Conservation (phyloP, 163 green algal genomes). For the Coccomyxa subellipsoidea region DNA sequence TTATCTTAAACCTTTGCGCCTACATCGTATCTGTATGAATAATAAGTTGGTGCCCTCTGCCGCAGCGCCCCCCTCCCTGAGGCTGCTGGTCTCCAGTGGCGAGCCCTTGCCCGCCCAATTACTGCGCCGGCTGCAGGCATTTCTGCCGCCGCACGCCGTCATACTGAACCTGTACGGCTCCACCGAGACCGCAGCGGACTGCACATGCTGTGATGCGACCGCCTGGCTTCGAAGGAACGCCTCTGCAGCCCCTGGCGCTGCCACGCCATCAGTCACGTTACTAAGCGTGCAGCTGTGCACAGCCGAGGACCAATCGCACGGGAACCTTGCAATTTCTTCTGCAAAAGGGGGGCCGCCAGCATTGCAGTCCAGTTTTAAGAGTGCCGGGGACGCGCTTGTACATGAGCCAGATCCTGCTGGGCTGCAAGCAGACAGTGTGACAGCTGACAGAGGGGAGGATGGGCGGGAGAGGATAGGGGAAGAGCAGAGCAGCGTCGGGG, state of each 20-base stretch:
- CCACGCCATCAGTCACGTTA: background rate
- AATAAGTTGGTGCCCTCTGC: background rate
- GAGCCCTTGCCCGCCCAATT: constrained; percentile 45
- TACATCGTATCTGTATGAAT: too few relatives aligned
- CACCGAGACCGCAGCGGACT: constrained; percentile 46
- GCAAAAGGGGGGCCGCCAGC: too few relatives aligned
- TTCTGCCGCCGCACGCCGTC: constrained; percentile 25
- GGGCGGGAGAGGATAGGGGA: background rate
- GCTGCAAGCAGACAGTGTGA: too few relatives aligned
- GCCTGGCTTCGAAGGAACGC: constrained; percentile 1
- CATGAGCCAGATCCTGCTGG: too few relatives aligned
- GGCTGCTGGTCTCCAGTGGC: constrained; percentile 48
- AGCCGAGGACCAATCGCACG: too few relatives aligned
- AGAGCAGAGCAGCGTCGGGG: background rate
- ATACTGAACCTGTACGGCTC: constrained; percentile 66
- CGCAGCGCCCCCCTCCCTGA: constrained; percentile 25
- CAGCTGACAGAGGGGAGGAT: too few relatives aligned
- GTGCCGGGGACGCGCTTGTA: too few relatives aligned
- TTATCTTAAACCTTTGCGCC: too few relatives aligned
- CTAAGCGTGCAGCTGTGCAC: too few relatives aligned
- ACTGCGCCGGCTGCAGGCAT: constrained; percentile 21
- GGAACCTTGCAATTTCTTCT: too few relatives aligned
- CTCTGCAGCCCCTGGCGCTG: background rate
- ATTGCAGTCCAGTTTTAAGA: too few relatives aligned
- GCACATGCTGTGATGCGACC: constrained; percentile 35